These are phyloP conservation scores for Abelmoschus esculentus DNA, from an alignment of 345 rosid species.

Conservation along the genomic window DNA sequence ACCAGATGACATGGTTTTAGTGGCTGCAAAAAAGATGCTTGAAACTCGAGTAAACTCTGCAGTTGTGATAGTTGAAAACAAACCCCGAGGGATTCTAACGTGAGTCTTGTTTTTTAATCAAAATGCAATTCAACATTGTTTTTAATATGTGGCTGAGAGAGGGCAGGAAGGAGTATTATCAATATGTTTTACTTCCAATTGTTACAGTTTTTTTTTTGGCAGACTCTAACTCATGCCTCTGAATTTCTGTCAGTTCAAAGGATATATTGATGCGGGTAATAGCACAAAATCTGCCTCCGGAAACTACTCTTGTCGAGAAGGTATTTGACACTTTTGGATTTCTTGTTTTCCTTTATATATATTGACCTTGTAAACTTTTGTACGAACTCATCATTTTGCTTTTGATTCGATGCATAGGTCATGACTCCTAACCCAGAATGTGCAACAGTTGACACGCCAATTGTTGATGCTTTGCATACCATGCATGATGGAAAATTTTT, in stretches of 20 bases:
- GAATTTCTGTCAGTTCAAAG: slow-evolving; percentile 55
- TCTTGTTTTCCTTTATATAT: neutral
- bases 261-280: slow-evolving; percentile 97
- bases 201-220: neutral
- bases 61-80: slow-evolving; percentile 64
- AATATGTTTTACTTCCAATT: neutral
- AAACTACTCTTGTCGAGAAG: slow-evolving; percentile 76
- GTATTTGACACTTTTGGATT: slow-evolving; percentile 27
- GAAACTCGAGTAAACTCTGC: slow-evolving; percentile 69
- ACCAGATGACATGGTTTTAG: slow-evolving; percentile 73
- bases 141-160: neutral
- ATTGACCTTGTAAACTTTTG: neutral
- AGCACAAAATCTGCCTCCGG: slow-evolving; percentile 68
- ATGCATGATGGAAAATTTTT: slow-evolving; percentile 98
- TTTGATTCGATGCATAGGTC: slow-evolving; percentile 41
- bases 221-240: slow-evolving; percentile 14
- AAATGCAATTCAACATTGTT: neutral
- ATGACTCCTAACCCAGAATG: slow-evolving; percentile 99
- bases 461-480: slow-evolving; percentile 92
- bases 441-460: slow-evolving; percentile 76
- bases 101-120: slow-evolving; percentile 34
- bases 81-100: slow-evolving; percentile 88
- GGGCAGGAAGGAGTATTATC: neutral
- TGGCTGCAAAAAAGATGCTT: slow-evolving; percentile 77
- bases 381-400: neutral